phyloP scores from a whole-genome alignment of 306 rosid species.

The Trichosanthes truncata region DNA sequence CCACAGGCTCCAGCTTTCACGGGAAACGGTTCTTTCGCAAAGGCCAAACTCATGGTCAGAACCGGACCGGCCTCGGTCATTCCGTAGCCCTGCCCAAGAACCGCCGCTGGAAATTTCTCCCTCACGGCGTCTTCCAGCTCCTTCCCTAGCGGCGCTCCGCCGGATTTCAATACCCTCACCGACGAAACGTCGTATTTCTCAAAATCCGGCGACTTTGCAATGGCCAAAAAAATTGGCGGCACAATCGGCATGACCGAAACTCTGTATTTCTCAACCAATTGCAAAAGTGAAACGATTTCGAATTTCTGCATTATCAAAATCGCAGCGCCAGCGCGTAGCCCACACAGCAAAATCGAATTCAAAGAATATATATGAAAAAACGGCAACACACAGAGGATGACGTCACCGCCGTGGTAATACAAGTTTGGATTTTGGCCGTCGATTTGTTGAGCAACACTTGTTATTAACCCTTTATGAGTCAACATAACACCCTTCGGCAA shows the following conservation, averaged over 20 bases:
- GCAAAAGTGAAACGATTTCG: constrained; percentile 35
- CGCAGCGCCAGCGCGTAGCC: constrained; percentile 50
- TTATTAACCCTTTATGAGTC: constrained; percentile 65
- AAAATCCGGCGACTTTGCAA: constrained; percentile 39
- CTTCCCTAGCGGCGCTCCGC: constrained; percentile 76
- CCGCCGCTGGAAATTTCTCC: constrained; percentile 53
- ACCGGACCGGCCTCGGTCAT: constrained; percentile 94
- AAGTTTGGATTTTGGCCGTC: constrained; percentile 81
- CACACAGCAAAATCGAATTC: constrained; percentile 64
- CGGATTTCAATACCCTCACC: constrained; percentile 42
- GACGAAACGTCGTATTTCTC: constrained; percentile 46
- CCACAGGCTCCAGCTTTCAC: constrained; percentile 62
- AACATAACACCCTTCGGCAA: constrained; percentile 81
- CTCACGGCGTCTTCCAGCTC: constrained; percentile 48
- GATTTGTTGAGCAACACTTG: constrained; percentile 59
- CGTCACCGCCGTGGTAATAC: constrained; percentile 36
- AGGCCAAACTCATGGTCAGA: constrained; percentile 49
- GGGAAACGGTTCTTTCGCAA: constrained; percentile 29
- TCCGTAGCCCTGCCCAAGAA: constrained; percentile 81
- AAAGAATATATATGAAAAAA: constrained; percentile 66
- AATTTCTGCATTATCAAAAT: constrained; percentile 59
- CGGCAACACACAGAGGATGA: constrained; percentile 58
- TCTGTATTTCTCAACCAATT: constrained; percentile 28
- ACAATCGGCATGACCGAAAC: constrained; percentile 44
- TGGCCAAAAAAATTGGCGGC: constrained; percentile 55